Conservation (phyloP, 1,284 basidiomycete genomes). For the Ceraceosorus bombacis region DNA sequence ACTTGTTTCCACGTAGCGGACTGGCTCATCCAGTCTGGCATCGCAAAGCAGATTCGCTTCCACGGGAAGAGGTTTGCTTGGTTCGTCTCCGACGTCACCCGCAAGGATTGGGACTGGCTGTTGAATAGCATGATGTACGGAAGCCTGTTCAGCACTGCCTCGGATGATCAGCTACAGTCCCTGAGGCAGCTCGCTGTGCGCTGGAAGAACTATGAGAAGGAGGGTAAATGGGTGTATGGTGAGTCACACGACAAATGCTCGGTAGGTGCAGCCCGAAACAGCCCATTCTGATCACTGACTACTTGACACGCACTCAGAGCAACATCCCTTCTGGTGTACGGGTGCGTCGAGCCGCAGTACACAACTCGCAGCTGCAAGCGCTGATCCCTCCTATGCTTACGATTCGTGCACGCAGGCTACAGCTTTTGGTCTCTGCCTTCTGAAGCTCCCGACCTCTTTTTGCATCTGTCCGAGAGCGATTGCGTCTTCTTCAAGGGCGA, state of each 20-base stretch:
- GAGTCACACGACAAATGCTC: not conserved
- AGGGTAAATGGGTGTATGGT: slow-evolving; percentile 81
- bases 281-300: slow-evolving; percentile 53
- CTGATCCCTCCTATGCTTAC: too few relatives aligned
- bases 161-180: slow-evolving; percentile 71
- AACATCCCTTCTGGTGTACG: slow-evolving; percentile 62
- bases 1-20: slow-evolving; percentile 49
- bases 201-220: slow-evolving; percentile 86
- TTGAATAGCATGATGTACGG: slow-evolving; percentile 50
- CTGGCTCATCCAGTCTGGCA: slow-evolving; percentile 82
- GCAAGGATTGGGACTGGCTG: slow-evolving; percentile 89
- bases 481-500: slow-evolving; percentile 93
- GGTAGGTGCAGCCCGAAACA: too few relatives aligned
- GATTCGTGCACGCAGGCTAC: slow-evolving; percentile 15
- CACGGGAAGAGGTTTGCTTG: slow-evolving; percentile 60
- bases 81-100: slow-evolving; percentile 76
- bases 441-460: slow-evolving; percentile 69
- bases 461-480: slow-evolving; percentile 80
- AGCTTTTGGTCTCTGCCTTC: slow-evolving; percentile 72
- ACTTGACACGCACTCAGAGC: slow-evolving; percentile 80
- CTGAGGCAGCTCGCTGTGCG: slow-evolving; percentile 71
- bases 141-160: slow-evolving; percentile 64
- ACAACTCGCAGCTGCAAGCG: too few relatives aligned
- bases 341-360: slow-evolving; percentile 6
- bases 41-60: slow-evolving; percentile 78